phyloP scores from a whole-genome alignment of 345 rosid genomes.

The Trapa bicornis region DNA sequence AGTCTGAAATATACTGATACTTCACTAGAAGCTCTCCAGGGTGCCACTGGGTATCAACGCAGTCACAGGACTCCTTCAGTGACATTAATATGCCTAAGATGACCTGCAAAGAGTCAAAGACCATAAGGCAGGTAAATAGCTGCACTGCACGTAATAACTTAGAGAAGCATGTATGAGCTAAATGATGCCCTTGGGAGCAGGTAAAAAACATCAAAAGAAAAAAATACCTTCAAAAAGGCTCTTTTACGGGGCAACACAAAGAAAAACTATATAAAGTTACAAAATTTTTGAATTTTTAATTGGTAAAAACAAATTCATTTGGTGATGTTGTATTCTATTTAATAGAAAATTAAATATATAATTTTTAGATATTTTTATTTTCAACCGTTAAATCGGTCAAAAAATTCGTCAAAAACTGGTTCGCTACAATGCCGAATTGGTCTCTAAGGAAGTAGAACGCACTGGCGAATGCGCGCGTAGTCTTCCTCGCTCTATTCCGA shows the following conservation, averaged over 20 bases:
- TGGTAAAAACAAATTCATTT: background rate
- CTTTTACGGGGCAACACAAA: background rate
- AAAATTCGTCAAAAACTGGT: too few species aligned
- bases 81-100: conserved; percentile 5
- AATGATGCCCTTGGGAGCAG: background rate
- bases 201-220: background rate
- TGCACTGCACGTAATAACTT: background rate
- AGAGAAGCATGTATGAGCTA: background rate
- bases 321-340: too few species aligned
- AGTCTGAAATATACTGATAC: conserved; percentile 89
- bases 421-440: too few species aligned
- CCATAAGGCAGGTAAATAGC: background rate
- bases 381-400: too few species aligned
- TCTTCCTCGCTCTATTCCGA: too few species aligned
- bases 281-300: background rate
- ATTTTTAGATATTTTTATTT: too few species aligned
- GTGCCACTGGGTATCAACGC: conserved; percentile 61
- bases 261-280: background rate
- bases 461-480: too few species aligned
- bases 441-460: too few species aligned
- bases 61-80: conserved; percentile 70
- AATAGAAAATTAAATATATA: too few species aligned
- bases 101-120: conserved; percentile 11
- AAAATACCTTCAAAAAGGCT: background rate
- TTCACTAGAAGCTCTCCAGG: conserved; percentile 66